Evolutionary conservation across 495 filamentous ascomycete species (phyloP), one percentile per base, ranked within the genome.

Genomic region (Niebla homalea): DNA sequence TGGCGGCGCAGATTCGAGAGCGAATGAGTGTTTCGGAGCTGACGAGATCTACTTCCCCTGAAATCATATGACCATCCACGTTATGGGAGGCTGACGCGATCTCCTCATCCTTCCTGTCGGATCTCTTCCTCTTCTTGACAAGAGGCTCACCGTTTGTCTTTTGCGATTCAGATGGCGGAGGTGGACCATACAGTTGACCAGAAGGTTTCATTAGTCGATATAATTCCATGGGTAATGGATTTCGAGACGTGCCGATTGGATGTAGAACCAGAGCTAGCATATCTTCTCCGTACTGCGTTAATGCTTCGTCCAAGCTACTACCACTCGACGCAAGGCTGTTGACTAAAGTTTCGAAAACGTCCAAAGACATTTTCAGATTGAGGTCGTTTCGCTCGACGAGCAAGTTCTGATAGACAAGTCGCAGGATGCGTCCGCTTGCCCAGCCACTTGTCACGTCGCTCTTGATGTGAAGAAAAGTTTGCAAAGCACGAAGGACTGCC

Each of bases 41-140:
- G 23, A 97, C 89, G 38, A 98, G 70, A 57, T 98, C 92, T 47
- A 96, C 81, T 60, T 98, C 92, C 39, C 92, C 92, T 58, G 88
- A 85, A 66, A 98, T 87, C 87, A 98, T 96, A 59, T 93, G 88
- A 16, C 87, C 92, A 61, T 98, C 92, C 35, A 98, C 87, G 62
- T 98, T 94, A 64, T 98, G 93, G 4, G 81, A 74, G 14, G 82
- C 80, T 22, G 69, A 66, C 0, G 77, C 61, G 22, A 76, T 67
- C n/a, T 77, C 62, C 19, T 85, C 78, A 5, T 48, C 45, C 40
- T 83, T 80, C 72, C 86, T 90, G 32, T 88, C 85, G 0, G 82
- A 83, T 60, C 87, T 89, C 56, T 86, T 80, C 29, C 87, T 78
- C 48, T 84, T 79, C 66, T 92, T 94, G 0, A 70, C 63, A 16